Evolutionary conservation across 23 red algal species (phyloP), one percentile per base, ranked within the genome.

Genomic region (Pyropia haitanensis): DNA sequence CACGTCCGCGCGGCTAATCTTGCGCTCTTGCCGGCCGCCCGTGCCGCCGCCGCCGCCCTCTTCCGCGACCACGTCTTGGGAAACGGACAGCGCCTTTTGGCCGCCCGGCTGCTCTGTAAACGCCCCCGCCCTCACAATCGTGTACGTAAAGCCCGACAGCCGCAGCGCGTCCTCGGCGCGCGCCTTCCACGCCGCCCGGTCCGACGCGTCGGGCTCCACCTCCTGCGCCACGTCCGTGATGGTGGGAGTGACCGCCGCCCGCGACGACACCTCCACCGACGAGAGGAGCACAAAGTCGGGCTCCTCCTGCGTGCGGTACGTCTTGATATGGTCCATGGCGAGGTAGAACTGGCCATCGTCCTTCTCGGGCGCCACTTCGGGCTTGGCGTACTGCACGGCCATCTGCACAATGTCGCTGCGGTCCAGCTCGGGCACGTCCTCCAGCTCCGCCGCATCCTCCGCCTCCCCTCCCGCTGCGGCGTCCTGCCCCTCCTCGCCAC

Each of bases 271-370:
- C 28, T 82, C 73, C 3, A 71, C 64, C 34, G 78, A 90, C 22
- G 93, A 97, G 18, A 97, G 55, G 32, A 97, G 77, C 6, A 97
- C 82, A 71, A 97, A 97, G 53, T 97, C 93, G 7, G 93, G 85
- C 62, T 97, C 85, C 31, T 97, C 85, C 56, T 97, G 93, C 21
- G 85, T 97, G 18, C 93, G 85, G 65, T 90, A 97, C 62, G 85
- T 67, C 60, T 97, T 97, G n/a, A 97, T 58, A 56, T 97, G 90
- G 50, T 97, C 93, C 39, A 97, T 65, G 14, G 71, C 82, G 13
- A 97, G 74, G 54, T 87, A 87, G 60, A 90, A 97, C 15, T 71
- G 39, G 5, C 93, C 93, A 54, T 81, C 76, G 52, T 95, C 89
- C 59, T 87, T 72, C 50, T 77, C 84, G 14, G 81, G 71, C 25